Evolutionary conservation across 176 grass and related monocot genomes (phyloP).

Genomic region (Eragrostis curvula): DNA sequence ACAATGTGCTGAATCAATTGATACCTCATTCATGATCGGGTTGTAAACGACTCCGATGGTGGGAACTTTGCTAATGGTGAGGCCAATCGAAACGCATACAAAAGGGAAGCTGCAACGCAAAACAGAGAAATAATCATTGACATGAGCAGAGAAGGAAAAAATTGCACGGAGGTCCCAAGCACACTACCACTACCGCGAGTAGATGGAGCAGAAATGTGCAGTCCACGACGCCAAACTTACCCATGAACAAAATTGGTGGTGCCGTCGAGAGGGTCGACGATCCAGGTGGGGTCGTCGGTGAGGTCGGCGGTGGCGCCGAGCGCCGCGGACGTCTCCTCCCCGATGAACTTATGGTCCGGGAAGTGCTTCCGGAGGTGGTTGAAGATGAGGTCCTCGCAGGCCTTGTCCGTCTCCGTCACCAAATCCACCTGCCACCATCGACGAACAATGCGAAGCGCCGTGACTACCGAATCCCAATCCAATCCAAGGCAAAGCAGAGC

Average conservation of each 20-base stretch:
- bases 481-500: background rate
- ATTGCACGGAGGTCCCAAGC: background rate
- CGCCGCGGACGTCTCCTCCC: conserved; percentile 85
- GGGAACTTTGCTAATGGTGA: conserved; percentile 82
- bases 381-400: conserved; percentile 95
- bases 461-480: conserved; percentile 25
- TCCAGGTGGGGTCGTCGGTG: conserved; percentile 89
- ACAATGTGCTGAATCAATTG: background rate
- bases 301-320: conserved; percentile 68
- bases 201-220: background rate
- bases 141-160: conserved; percentile 12
- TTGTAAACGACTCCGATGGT: conserved; percentile 92
- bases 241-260: conserved; percentile 99
- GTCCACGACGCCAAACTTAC: conserved; percentile 32
- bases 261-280: conserved; percentile 89
- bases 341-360: conserved; percentile 90
- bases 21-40: conserved; percentile 91
- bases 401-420: conserved; percentile 94
- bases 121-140: background rate
- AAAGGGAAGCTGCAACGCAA: conserved; percentile 75
- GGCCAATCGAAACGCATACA: conserved; percentile 95
- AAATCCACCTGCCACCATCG: conserved; percentile 76
- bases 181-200: background rate
- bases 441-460: conserved; percentile 4
- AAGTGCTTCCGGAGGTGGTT: conserved; percentile 77